These are phyloP conservation scores for Alternaria incomplexa DNA, from an alignment of 2,329 filamentous ascomycete species.

Conservation along the genomic window DNA sequence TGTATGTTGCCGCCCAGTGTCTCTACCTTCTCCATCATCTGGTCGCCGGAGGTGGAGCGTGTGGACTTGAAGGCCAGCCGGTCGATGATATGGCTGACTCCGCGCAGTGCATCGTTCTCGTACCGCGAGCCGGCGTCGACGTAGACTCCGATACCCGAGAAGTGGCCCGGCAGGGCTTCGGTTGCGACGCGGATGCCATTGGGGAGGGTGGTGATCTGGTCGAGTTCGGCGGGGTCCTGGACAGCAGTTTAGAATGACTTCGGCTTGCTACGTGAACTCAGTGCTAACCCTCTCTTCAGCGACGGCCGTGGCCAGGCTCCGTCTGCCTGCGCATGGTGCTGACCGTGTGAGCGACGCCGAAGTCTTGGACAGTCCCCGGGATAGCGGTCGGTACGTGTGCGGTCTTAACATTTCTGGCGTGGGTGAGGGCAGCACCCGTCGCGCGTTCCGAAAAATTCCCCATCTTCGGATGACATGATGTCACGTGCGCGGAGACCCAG, in stretches of 20 bases:
- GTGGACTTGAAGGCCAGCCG: slow-evolving; percentile 93
- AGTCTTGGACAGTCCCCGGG: slow-evolving; percentile 32
- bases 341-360: slow-evolving; percentile 24
- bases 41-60: slow-evolving; percentile 71
- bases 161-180: slow-evolving; percentile 91
- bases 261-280: neutral
- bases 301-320: slow-evolving; percentile 38
- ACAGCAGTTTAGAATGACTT: slow-evolving; percentile 9
- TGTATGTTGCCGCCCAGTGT: slow-evolving; percentile 93
- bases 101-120: slow-evolving; percentile 82
- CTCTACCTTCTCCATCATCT: slow-evolving; percentile 88
- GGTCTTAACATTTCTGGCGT: slow-evolving; percentile 40
- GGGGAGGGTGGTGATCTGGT: slow-evolving; percentile 83
- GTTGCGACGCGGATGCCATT: slow-evolving; percentile 96
- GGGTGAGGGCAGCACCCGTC: slow-evolving; percentile 2
- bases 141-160: slow-evolving; percentile 94
- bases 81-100: slow-evolving; percentile 96
- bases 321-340: slow-evolving; percentile 26
- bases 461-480: slow-evolving; percentile 9
- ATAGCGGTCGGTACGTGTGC: slow-evolving; percentile 34
- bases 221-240: slow-evolving; percentile 83
- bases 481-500: slow-evolving; percentile 9
- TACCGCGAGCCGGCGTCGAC: slow-evolving; percentile 94
- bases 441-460: slow-evolving; percentile 17
- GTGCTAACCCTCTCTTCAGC: slow-evolving; percentile 44